Percentiles rank a stretch among this genome's conserved stretches.
Conservation (phyloP, 2,329 filamentous ascomycete genomes). For the Hypoxylon sp. region DNA sequence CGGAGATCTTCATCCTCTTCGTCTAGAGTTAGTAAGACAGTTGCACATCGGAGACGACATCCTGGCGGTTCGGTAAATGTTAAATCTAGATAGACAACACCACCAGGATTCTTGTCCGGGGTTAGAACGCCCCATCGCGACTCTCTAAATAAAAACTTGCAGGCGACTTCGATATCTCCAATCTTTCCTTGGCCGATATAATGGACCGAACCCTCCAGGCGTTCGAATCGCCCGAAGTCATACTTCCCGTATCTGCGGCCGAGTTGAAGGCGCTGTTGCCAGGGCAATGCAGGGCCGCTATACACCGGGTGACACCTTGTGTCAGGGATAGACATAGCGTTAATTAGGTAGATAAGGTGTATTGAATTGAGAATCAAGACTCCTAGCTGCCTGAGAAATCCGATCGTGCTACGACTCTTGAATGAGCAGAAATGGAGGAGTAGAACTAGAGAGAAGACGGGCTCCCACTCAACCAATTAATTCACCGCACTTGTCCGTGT, state of each 20-base stretch:
- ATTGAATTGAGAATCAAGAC: not conserved
- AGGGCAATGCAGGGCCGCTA: constrained; percentile 5
- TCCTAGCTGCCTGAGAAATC: not conserved
- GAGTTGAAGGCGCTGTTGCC: constrained; percentile 4
- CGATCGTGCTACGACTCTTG: not conserved
- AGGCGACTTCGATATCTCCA: constrained; percentile 50
- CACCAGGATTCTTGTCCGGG: constrained; percentile 42
- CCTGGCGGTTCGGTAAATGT: constrained; percentile 48
- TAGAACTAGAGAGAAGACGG: not conserved
- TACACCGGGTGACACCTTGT: constrained; percentile 10
- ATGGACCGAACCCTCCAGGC: constrained; percentile 37
- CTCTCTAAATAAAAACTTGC: constrained; percentile 51
- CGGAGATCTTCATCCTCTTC: constrained; percentile 47
- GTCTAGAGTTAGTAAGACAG: constrained; percentile 49
- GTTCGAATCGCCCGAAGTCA: constrained; percentile 49
- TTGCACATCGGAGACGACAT: constrained; percentile 48
- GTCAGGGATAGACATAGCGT: not conserved
- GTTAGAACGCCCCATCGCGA: constrained; percentile 52
- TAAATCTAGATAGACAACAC: constrained; percentile 52
- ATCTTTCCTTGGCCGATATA: constrained; percentile 44
- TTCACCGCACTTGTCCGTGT: not conserved
- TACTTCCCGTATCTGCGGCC: constrained; percentile 46
- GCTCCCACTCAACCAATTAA: not conserved
- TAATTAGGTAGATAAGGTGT: not conserved
- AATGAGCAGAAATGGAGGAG: not conserved